These are phyloP conservation scores for Anethum foeniculum DNA, from an alignment of 140 eudicot genomes.

Conservation along the genomic window DNA sequence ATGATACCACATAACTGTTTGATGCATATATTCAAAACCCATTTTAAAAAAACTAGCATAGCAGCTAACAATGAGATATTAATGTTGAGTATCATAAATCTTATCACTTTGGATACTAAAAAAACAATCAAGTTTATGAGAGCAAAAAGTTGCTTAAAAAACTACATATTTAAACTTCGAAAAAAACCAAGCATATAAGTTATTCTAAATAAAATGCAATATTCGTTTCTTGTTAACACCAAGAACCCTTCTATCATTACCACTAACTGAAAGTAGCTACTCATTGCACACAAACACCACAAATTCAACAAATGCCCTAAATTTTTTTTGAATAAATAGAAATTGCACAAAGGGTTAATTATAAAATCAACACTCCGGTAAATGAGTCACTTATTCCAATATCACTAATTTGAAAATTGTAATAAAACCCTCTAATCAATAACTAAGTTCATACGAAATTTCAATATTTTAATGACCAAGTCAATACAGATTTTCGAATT, in stretches of 20 bases:
- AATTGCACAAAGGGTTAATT: too few species aligned
- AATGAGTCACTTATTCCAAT: too few species aligned
- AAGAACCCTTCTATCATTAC: background rate
- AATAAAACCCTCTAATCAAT: too few species aligned
- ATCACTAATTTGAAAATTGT: too few species aligned
- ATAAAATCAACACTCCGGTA: too few species aligned
- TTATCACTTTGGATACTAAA: background rate
- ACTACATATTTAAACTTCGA: background rate
- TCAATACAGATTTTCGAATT: too few species aligned
- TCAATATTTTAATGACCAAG: too few species aligned
- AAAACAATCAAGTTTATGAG: background rate
- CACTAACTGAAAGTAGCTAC: background rate
- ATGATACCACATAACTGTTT: background rate
- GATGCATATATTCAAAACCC: background rate
- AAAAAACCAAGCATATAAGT: too few species aligned
- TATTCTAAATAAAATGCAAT: background rate
- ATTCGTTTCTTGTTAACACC: background rate
- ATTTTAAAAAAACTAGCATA: background rate
- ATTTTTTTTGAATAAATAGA: too few species aligned
- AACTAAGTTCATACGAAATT: too few species aligned
- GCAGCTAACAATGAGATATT: background rate
- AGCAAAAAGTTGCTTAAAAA: background rate
- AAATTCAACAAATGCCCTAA: background rate
- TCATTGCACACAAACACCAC: background rate
- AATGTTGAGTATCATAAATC: background rate